Evolutionary conservation across 345 rosid genomes (phyloP), one percentile per base, ranked within the genome.

Genomic region (Eucalyptus pauciflora): DNA sequence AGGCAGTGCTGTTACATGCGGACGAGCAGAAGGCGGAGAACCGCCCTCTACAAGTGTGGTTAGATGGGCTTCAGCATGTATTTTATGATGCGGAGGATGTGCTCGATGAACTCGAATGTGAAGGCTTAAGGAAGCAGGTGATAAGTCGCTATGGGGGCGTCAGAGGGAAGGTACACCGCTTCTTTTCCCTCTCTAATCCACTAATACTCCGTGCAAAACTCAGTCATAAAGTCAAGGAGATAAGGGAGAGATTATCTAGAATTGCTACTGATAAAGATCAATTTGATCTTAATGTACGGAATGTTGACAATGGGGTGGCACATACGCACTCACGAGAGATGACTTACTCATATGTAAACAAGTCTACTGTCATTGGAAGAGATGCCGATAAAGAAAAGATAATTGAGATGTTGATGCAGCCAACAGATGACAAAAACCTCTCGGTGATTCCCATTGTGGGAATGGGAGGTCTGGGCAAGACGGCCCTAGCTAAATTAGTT

Each of bases 371-470:
- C 11, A 16, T 67, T 8, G 41, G 79, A 67, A 67, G 79, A 67
- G 79, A 67, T 67, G 33, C 3, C 0, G 41, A 67, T 67, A 67
- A 67, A 31, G 4, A 67, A 31, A 4, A 15, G 41, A 67, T 67
- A 31, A 67, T 67, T 67, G 79, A 67, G 22, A 67, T 67, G 22
- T n/a, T 67, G 41, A n/a, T 31, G 41, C 22, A 8, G 10, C 41
- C 79, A 0, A 3, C 0, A 4, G 12, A 31, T 14, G 79, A 31
- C 10, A 0, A 31, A n/a, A 31, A 31, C 20, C 10, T 67, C 11
- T 67, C 5, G 6, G 41, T 67, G 20, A 67, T 67, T 67, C 41
- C 41, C 18, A 31, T 67, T 67, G 20, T 67, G 0, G 41, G 79
- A 67, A 67, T 67, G 0, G 79, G 41, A 67, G 79, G 79, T n/a